phyloP scores from a whole-genome alignment of 2,329 filamentous ascomycete species.

The Diatrype stigma region DNA sequence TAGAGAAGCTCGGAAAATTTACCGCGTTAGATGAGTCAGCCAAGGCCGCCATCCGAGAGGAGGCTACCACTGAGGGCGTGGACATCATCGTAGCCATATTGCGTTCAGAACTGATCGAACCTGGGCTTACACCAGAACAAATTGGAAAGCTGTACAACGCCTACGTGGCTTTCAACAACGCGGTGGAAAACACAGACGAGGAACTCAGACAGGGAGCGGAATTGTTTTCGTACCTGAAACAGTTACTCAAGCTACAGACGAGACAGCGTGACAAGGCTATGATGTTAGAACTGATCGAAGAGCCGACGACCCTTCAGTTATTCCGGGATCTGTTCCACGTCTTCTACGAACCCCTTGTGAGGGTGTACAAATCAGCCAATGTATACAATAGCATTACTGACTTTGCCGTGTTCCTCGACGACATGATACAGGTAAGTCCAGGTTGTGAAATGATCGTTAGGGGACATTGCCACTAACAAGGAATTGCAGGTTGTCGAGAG shows the following conservation, averaged over 20 bases:
- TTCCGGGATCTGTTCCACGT: slow-evolving; percentile 97
- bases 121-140: slow-evolving; percentile 68
- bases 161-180: slow-evolving; percentile 93
- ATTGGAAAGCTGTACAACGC: slow-evolving; percentile 86
- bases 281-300: slow-evolving; percentile 94
- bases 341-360: slow-evolving; percentile 95
- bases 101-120: slow-evolving; percentile 70
- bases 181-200: slow-evolving; percentile 84
- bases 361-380: slow-evolving; percentile 98
- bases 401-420: slow-evolving; percentile 88
- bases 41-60: slow-evolving; percentile 69
- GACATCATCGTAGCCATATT: slow-evolving; percentile 85
- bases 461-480: slow-evolving; percentile 12
- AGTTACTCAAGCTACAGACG: slow-evolving; percentile 86
- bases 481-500: slow-evolving; percentile 54
- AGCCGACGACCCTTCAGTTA: slow-evolving; percentile 93
- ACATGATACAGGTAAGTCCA: slow-evolving; percentile 70
- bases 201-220: slow-evolving; percentile 86
- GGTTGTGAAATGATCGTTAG: not conserved
- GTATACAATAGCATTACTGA: slow-evolving; percentile 97
- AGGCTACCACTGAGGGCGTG: slow-evolving; percentile 68
- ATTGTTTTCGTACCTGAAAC: slow-evolving; percentile 91
- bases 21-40: slow-evolving; percentile 69
- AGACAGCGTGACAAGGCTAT: slow-evolving; percentile 91
- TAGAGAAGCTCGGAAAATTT: slow-evolving; percentile 77